Evolutionary conservation across 2,329 filamentous ascomycete genomes (phyloP), one percentile per base, ranked within the genome.

Genomic region (Pseudocercospora ulei): DNA sequence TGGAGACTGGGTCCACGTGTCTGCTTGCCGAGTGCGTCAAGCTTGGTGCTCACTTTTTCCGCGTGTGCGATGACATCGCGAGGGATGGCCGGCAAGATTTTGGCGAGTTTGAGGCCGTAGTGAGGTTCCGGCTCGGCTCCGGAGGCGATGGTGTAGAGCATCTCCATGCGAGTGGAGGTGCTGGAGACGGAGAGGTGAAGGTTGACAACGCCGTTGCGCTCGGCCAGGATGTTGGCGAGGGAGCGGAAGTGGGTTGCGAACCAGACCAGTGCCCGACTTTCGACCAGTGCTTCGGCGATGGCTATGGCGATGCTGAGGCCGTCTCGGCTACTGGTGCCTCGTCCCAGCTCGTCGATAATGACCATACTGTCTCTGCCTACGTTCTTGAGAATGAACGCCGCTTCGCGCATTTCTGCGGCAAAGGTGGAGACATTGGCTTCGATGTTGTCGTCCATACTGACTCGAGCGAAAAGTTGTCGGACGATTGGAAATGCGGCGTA

Each of bases 191-290:
- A 72, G 2, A 96, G 71, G 55, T 95, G 86, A 2, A 93, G 66
- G 49, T 84, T 93, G 14, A 87, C 68, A 0, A 95, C 85, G 0
- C 86, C 86, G 9, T 73, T 75, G 7, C 82, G 74, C 47, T 86
- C 78, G 1, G 73, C 69, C 44, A 95, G 69, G 22, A 88, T 82
- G 2, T 71, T 72, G 0, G 86, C 80, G 2, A 98, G 68, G 45
- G 95, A 83, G 22, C 75, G 70, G 56, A 95, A 98, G 56, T 98
- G 92, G 0, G 90, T 96, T 1, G 81, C 85, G 61, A 98, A 98
- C 78, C 85, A 95, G 0, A 95, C 76, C 0, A 83, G 70, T 0
- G 86, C 79, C 43, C 76, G 43, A 50, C 76, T 90, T 43, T 86
- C 74, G 3, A 95, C 73, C 3, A 98, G 67, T 0, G 83, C 82